Base-by-base conservation (phyloP, 306 rosid genomes). In the Luffa aegyptiaca region DNA sequence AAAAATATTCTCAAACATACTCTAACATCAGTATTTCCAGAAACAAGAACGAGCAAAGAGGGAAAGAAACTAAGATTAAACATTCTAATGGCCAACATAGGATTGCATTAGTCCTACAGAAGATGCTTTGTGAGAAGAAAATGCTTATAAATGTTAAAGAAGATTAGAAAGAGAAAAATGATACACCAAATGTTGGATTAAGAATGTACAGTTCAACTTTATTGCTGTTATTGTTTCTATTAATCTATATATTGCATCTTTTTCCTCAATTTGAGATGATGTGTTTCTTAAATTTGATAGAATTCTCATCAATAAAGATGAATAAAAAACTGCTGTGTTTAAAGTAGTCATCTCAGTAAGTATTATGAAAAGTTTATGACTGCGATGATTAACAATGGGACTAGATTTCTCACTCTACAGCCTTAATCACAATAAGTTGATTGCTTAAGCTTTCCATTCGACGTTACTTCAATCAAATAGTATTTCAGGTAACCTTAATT, bases 401-500 rank as follows among this genome's bases (percentile, higher is more conserved):
- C 10, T 66, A 8, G 1, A 37, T 64, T 64, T 10, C 17, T 52
- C 13, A 11, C 6, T 52, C 1, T 1, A 13, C 17, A 52, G 16
- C 57, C n/a, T 52, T 52, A 11, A 52, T 53, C 58, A 53, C 58
- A 53, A 53, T 53, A 2, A 53, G 21, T 6, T 53, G 52, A 18
- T 80, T 80, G 6, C 18, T 62, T 20, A 77, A 8, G 71, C 49
- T 42, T 71, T 41, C 81, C 68, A 49, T 71, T 83, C 76, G 72
- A 55, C 64, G 71, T 45, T 49, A 26, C 31, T 26, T 26, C 31
- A 26, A 39, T 57, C 61, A 44, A 80, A 35, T 80, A 76, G 75
- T 65, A 55, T 83, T 86, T 83, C 85, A 86, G 89, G 89, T 83
- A 41, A 81, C 86, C 8, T 79, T 86, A 21, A 83, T 86, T 66